Evolutionary conservation across 352 stramenopile genomes (phyloP).

Genomic region (Phytophthora foliorum): DNA sequence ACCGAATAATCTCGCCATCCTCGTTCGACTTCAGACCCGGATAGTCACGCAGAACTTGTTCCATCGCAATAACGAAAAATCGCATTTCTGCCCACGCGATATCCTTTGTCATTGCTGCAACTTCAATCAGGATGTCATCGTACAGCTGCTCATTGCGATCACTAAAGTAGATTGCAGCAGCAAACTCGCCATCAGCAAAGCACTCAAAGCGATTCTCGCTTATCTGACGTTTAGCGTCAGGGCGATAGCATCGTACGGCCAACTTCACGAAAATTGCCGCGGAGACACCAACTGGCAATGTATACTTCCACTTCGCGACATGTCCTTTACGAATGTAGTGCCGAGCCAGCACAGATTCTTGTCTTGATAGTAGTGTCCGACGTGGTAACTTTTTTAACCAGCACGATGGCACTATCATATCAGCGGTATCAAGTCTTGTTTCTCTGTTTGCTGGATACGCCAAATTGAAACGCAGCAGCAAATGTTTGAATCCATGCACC

Average conservation of each 20-base stretch:
- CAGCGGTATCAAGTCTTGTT: neutral
- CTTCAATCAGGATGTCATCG: slow-evolving; percentile 30
- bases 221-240: neutral
- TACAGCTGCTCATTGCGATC: neutral
- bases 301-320: slow-evolving; percentile 27
- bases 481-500: slow-evolving; percentile 22
- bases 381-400: slow-evolving; percentile 5
- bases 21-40: neutral
- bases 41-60: slow-evolving; percentile 7
- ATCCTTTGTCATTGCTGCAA: slow-evolving; percentile 9
- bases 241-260: slow-evolving; percentile 19
- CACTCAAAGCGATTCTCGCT: slow-evolving; percentile 2
- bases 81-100: slow-evolving; percentile 28
- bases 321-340: neutral
- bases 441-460: slow-evolving; percentile 9
- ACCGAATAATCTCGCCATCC: neutral
- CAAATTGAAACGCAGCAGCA: slow-evolving; percentile 25
- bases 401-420: slow-evolving; percentile 29
- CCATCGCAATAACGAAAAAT: slow-evolving; percentile 28
- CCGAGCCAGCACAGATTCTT: neutral
- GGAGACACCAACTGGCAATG: slow-evolving; percentile 18
- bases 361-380: neutral
- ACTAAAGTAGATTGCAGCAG: slow-evolving; percentile 15
- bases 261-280: slow-evolving; percentile 25
- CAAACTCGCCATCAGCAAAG: slow-evolving; percentile 15